Conservation (phyloP, 2,329 filamentous ascomycete species). For the Grosmannia penicillata region DNA sequence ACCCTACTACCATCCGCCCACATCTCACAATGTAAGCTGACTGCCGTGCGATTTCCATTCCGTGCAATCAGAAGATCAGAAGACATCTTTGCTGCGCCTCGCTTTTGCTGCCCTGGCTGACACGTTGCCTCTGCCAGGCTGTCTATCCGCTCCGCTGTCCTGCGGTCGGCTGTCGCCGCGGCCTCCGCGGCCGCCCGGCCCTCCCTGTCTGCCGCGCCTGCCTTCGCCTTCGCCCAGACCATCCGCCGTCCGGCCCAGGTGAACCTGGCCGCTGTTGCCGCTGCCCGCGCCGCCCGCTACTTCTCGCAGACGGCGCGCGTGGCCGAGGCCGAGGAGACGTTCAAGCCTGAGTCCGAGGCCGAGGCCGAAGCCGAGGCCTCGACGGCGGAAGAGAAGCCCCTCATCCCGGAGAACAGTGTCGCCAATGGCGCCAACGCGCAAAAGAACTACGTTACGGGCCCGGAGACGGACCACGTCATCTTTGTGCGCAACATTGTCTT, state of each 20-base stretch:
- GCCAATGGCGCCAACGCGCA: background rate
- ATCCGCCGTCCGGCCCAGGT: slow-evolving; percentile 6
- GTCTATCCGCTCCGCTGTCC: slow-evolving; percentile 17
- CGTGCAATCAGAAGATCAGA: too few relatives aligned
- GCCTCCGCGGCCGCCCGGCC: slow-evolving; percentile 8
- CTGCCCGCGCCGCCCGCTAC: slow-evolving; percentile 12
- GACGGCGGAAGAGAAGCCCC: slow-evolving; percentile 4
- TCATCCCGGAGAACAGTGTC: background rate
- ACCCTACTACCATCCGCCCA: too few relatives aligned
- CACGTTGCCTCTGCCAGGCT: slow-evolving; percentile 15
- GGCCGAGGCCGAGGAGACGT: slow-evolving; percentile 8
- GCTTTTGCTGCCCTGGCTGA: background rate
- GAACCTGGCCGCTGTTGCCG: slow-evolving; percentile 3
- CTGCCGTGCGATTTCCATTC: background rate
- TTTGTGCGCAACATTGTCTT: slow-evolving; percentile 22
- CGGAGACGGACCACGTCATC: slow-evolving; percentile 13
- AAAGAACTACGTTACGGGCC: background rate
- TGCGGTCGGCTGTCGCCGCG: slow-evolving; percentile 17
- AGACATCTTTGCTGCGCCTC: too few relatives aligned
- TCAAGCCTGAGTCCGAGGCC: background rate
- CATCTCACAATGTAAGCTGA: slow-evolving; percentile 3
- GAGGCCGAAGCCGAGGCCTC: background rate
- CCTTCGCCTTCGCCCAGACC: slow-evolving; percentile 12
- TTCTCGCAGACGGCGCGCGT: slow-evolving; percentile 17
- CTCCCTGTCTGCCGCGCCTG: slow-evolving; percentile 5